Conservation (phyloP, 2,329 filamentous ascomycete species). For the Parastagonospora avenae region DNA sequence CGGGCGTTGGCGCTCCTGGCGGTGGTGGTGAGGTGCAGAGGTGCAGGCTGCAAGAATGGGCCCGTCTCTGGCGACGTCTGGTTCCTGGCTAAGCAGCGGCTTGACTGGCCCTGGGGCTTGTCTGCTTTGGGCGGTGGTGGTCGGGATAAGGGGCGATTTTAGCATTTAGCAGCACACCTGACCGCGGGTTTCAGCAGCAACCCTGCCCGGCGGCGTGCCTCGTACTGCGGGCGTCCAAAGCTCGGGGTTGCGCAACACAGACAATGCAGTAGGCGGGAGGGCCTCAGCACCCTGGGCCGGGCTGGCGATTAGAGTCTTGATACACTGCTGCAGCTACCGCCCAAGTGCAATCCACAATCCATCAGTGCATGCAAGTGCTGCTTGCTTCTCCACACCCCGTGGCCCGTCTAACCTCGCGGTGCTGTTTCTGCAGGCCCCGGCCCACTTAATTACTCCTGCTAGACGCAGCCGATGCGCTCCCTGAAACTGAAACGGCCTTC, state of each 20-base stretch:
- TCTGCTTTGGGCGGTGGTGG: neutral
- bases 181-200: neutral
- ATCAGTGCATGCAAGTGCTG: neutral
- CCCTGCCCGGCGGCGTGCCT: too few relatives aligned
- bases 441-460: conserved; percentile 2
- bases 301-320: neutral
- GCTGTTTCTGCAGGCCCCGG: neutral
- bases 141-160: neutral
- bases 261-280: neutral
- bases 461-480: conserved; percentile 2
- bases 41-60: neutral
- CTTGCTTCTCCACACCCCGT: too few relatives aligned
- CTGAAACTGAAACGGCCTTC: conserved; percentile 3
- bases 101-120: neutral
- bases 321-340: neutral
- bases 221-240: neutral
- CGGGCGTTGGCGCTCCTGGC: too few relatives aligned
- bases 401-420: neutral
- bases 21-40: too few relatives aligned
- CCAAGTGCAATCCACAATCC: neutral
- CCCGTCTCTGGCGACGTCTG: neutral
- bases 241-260: conserved; percentile 6
- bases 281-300: too few relatives aligned
- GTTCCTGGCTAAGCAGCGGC: neutral
- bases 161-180: neutral